A percentile compares a stretch with the other conserved stretches of the same genome.
Evolutionary conservation across 1,139 yeast genomes (phyloP).

Genomic region (Taiozyma onychis): DNA sequence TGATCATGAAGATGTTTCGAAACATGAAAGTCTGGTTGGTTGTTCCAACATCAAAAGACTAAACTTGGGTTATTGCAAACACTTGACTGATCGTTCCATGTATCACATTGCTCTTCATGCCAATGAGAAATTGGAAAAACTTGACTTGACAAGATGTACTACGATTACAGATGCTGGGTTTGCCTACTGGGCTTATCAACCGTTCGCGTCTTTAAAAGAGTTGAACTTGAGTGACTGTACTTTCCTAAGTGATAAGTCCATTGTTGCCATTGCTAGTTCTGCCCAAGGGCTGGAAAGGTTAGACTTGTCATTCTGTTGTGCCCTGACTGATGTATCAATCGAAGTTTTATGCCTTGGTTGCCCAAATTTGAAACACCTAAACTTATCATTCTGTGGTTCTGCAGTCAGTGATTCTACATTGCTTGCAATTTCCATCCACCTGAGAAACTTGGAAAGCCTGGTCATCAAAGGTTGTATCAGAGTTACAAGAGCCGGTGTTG

Average conservation of each 20-base stretch:
- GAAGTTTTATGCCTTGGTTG: constrained; percentile 65
- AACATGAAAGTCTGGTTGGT: constrained; percentile 33
- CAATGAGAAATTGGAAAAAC: constrained; percentile 44
- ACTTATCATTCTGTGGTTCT: constrained; percentile 70
- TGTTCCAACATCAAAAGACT: constrained; percentile 51
- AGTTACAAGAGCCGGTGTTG: constrained; percentile 72
- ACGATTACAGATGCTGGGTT: constrained; percentile 74
- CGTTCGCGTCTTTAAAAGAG: constrained; percentile 46
- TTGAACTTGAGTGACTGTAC: constrained; percentile 67
- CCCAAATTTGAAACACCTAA: constrained; percentile 45
- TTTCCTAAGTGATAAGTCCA: constrained; percentile 60
- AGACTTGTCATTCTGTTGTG: constrained; percentile 70
- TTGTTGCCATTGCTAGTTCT: constrained; percentile 54
- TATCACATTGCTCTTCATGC: constrained; percentile 57
- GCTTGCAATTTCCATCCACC: constrained; percentile 53
- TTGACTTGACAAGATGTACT: constrained; percentile 70
- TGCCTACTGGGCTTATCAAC: constrained; percentile 52
- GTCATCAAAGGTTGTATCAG: constrained; percentile 64
- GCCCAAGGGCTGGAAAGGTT: constrained; percentile 52
- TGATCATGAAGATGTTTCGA: constrained; percentile 14
- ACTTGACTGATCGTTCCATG: constrained; percentile 64
- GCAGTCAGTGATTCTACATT: constrained; percentile 73
- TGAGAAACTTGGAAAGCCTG: constrained; percentile 42
- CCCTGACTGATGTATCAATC: constrained; percentile 61
- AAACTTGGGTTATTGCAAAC: constrained; percentile 67